phyloP scores from a whole-genome alignment of 2,329 filamentous ascomycete genomes.

The Exophiala aquamarina region DNA sequence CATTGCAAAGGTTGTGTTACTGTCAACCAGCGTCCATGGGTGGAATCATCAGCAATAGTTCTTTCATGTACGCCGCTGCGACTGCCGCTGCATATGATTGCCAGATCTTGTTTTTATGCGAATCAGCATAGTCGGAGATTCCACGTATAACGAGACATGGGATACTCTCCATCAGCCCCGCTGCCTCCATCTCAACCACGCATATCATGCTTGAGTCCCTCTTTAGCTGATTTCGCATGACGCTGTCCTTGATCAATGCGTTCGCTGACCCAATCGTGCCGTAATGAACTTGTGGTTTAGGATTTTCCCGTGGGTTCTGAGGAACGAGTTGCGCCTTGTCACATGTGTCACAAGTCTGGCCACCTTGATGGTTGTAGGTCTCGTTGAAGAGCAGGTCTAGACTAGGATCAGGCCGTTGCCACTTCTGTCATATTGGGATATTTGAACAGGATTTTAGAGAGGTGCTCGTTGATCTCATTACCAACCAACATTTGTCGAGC shows the following conservation, averaged over 20 bases:
- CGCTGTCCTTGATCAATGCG: constrained; percentile 26
- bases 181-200: constrained; percentile 23
- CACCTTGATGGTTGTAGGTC: not conserved
- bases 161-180: constrained; percentile 21
- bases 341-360: not conserved
- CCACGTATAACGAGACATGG: constrained; percentile 17
- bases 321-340: not conserved
- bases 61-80: constrained; percentile 19
- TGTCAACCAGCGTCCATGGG: too few species aligned
- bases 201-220: constrained; percentile 2
- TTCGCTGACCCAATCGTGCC: constrained; percentile 31
- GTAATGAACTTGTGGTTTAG: constrained; percentile 25
- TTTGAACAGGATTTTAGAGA: not conserved
- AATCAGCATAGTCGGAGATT: constrained; percentile 19
- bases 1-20: not conserved
- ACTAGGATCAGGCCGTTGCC: not conserved
- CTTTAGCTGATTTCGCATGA: constrained; percentile 8
- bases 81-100: constrained; percentile 14
- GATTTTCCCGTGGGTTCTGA: not conserved
- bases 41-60: constrained; percentile 4
- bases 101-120: constrained; percentile 13
- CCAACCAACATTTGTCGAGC: not conserved
- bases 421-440: not conserved
- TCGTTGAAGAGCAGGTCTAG: not conserved
- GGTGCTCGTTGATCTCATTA: not conserved